phyloP scores from a whole-genome alignment of 1,284 basidiomycete species.

The Inonotus hispidus region DNA sequence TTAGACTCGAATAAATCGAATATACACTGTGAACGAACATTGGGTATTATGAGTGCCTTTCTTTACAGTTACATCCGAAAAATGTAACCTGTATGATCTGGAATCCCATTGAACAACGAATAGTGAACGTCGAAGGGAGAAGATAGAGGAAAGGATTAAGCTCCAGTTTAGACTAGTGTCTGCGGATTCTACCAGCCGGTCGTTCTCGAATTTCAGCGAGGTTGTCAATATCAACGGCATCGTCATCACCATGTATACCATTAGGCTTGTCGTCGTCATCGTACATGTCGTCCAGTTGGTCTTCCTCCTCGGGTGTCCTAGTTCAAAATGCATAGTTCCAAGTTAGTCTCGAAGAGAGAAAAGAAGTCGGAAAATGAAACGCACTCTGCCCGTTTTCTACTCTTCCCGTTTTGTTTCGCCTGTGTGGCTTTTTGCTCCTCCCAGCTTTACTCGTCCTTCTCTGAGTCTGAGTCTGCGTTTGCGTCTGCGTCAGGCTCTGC shows the following conservation, averaged over 20 bases:
- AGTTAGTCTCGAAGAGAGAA: not conserved
- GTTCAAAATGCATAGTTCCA: not conserved
- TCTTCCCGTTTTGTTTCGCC: constrained; percentile 22
- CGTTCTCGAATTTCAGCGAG: constrained; percentile 23
- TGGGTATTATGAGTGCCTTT: too few relatives aligned
- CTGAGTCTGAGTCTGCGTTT: constrained; percentile 1
- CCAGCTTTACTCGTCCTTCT: constrained; percentile 18
- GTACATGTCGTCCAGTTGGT: constrained; percentile 33
- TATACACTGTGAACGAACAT: constrained; percentile 11
- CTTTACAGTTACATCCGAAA: not conserved
- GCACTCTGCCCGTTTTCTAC: constrained; percentile 19
- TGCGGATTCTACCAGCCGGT: constrained; percentile 2
- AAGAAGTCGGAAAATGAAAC: not conserved
- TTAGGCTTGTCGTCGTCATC: constrained; percentile 26
- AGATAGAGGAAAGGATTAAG: not conserved
- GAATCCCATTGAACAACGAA: too few relatives aligned
- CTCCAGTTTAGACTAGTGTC: not conserved
- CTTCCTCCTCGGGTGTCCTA: constrained; percentile 28
- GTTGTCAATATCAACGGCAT: constrained; percentile 25
- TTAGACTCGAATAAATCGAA: not conserved
- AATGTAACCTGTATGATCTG: too few relatives aligned
- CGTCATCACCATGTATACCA: constrained; percentile 25
- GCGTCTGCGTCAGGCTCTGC: constrained; percentile 12
- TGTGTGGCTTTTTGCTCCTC: constrained; percentile 27
- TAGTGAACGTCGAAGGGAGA: not conserved